Conservation (phyloP, 306 rosid genomes). For the Morella rubra region DNA sequence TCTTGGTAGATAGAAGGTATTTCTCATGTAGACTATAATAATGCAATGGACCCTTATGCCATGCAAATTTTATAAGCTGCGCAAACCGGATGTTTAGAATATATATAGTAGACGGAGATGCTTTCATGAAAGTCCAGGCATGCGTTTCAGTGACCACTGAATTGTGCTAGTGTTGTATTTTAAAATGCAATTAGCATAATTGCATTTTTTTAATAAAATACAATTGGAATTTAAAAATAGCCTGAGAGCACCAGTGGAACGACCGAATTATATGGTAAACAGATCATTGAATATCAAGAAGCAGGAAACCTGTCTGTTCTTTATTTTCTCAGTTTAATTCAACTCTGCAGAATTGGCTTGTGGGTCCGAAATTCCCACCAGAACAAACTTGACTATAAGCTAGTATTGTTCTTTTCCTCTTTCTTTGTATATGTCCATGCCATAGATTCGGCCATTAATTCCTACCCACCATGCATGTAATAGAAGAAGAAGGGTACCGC, state of each 20-base stretch:
- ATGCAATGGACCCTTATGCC: neutral
- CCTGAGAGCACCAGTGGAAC: too few relatives aligned
- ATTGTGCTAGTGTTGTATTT: neutral
- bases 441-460: too few relatives aligned
- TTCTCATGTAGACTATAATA: conserved; percentile 27
- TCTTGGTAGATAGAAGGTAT: conserved; percentile 35
- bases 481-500: too few relatives aligned
- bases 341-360: neutral
- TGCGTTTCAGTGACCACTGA: conserved; percentile 4
- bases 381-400: neutral
- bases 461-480: too few relatives aligned
- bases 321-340: neutral
- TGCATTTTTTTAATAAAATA: neutral
- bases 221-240: neutral
- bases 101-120: conserved; percentile 26
- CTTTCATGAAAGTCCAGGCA: conserved; percentile 24
- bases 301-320: neutral
- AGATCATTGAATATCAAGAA: neutral
- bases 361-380: neutral
- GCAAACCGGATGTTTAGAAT: conserved; percentile 15
- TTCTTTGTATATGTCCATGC: too few relatives aligned
- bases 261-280: neutral
- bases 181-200: neutral
- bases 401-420: neutral
- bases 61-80: conserved; percentile 24